phyloP scores from a whole-genome alignment of 1,284 basidiomycete genomes.

The Xerocomus amazonicus region DNA sequence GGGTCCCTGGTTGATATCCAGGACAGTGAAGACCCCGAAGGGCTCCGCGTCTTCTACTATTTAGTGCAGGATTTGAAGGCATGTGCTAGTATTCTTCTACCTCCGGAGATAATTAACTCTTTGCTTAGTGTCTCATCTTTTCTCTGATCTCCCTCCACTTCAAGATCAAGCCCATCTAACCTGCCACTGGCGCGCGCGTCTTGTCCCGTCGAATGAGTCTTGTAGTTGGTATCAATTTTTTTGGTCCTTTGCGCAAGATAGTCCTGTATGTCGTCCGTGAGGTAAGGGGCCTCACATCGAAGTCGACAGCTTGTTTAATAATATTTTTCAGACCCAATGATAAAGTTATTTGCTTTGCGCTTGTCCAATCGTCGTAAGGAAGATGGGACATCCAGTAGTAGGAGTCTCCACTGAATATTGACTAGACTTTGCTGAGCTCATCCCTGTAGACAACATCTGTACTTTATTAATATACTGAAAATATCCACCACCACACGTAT shows the following conservation, averaged over 20 bases:
- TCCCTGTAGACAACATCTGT: no score
- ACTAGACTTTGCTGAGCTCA: no score
- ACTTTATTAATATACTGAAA: no score
- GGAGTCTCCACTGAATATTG: no score
- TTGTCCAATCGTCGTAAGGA: no score
- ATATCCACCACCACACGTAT: no score
- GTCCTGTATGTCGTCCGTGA: conserved; percentile 19
- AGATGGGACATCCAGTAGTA: no score
- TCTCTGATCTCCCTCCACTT: conserved; percentile 97
- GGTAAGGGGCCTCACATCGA: conserved; percentile 8
- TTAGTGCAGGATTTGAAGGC: conserved; percentile 97
- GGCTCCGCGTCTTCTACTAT: conserved; percentile 98
- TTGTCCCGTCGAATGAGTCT: conserved; percentile 5
- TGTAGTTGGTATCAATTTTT: conserved; percentile 5
- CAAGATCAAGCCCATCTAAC: conserved; percentile 97
- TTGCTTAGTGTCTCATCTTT: conserved; percentile 89
- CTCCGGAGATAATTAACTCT: conserved; percentile 3
- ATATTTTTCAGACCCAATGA: conserved; percentile 9
- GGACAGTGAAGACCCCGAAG: conserved; percentile 96
- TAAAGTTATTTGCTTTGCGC: conserved; percentile 4
- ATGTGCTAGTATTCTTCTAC: conserved; percentile 15
- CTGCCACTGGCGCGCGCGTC: not conserved
- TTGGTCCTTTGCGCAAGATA: conserved; percentile 23
- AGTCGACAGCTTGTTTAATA: conserved; percentile 2
- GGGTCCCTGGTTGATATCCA: conserved; percentile 96